Percentiles rank a stretch among this genome's conserved stretches.
These are phyloP conservation scores for Sarcomyxa edulis DNA, from an alignment of 768 basidiomycete genomes.

Conservation along the genomic window DNA sequence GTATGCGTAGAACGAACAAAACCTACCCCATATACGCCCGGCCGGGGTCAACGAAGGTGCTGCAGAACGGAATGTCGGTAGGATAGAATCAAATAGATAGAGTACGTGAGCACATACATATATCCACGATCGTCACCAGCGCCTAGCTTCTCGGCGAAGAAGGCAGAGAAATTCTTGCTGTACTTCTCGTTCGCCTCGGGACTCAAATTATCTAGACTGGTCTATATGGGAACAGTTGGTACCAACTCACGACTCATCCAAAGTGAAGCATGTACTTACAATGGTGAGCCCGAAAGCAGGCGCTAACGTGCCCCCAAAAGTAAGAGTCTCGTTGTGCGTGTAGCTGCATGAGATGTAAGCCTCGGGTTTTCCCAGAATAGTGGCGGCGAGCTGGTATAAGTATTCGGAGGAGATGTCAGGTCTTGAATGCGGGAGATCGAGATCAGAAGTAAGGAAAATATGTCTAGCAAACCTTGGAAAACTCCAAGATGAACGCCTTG, in stretches of 20 bases:
- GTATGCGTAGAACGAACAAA: too few relatives aligned
- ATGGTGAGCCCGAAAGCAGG: conserved; percentile 57
- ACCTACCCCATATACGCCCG: conserved; percentile 41
- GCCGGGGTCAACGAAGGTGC: conserved; percentile 50
- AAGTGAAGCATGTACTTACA: conserved; percentile 31
- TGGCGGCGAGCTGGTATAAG: conserved; percentile 40
- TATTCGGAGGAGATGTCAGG: neutral
- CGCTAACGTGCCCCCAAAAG: conserved; percentile 58
- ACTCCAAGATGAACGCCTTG: conserved; percentile 41
- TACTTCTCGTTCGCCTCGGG: conserved; percentile 43
- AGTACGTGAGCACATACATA: conserved; percentile 32
- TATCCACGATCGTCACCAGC: conserved; percentile 51
- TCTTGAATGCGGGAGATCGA: neutral
- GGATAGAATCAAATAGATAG: neutral
- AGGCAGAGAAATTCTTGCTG: conserved; percentile 49
- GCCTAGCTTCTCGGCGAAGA: conserved; percentile 49
- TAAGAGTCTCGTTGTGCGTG: conserved; percentile 52
- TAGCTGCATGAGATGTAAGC: conserved; percentile 48
- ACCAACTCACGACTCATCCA: neutral
- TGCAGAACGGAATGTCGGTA: conserved; percentile 8
- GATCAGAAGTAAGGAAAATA: neutral
- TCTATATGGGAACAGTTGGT: conserved; percentile 25
- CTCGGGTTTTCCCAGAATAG: conserved; percentile 51
- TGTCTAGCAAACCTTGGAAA: conserved; percentile 43
- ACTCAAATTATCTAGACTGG: conserved; percentile 51